Evolutionary conservation across 129 eudicot species (phyloP).

Genomic region (Escallonia rubra): DNA sequence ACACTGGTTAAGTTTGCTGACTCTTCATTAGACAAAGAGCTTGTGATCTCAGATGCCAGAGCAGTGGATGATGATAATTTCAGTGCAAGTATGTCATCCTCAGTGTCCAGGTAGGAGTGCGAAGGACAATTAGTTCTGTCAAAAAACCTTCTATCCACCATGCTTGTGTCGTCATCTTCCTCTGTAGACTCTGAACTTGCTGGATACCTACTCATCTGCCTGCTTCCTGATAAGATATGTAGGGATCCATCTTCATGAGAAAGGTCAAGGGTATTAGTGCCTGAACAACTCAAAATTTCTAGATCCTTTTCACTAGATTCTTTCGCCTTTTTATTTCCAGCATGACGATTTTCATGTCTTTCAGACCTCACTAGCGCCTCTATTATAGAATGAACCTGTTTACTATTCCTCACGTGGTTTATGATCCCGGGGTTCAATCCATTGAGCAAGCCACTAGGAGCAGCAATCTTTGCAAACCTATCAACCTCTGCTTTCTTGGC

Average conservation of each 20-base stretch:
- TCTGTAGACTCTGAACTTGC: slow-evolving; percentile 14
- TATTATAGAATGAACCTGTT: slow-evolving; percentile 89
- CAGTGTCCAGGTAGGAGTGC: slow-evolving; percentile 16
- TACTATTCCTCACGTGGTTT: slow-evolving; percentile 87
- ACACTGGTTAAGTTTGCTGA: slow-evolving; percentile 49
- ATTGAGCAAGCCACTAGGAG: slow-evolving; percentile 87
- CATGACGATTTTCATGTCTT: slow-evolving; percentile 34
- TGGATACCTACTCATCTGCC: slow-evolving; percentile 9
- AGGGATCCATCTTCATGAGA: slow-evolving; percentile 23
- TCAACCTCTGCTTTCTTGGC: slow-evolving; percentile 83
- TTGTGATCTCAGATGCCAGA: slow-evolving; percentile 47
- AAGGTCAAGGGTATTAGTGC: slow-evolving; percentile 6
- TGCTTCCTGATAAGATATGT: slow-evolving; percentile 15
- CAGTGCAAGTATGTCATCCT: slow-evolving; percentile 47
- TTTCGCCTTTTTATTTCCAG: slow-evolving; percentile 16
- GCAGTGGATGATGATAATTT: slow-evolving; percentile 50
- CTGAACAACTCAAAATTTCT: slow-evolving; percentile 14
- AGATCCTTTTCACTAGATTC: slow-evolving; percentile 23
- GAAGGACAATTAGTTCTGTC: slow-evolving; percentile 1
- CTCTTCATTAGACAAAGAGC: slow-evolving; percentile 62
- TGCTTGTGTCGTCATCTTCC: slow-evolving; percentile 19
- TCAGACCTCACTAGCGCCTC: slow-evolving; percentile 75
- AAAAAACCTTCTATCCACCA: slow-evolving; percentile 9
- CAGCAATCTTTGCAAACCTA: slow-evolving; percentile 82
- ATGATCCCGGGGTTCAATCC: slow-evolving; percentile 90